phyloP scores from a whole-genome alignment of 257 asterid genomes.

The Pogostemon cablin region DNA sequence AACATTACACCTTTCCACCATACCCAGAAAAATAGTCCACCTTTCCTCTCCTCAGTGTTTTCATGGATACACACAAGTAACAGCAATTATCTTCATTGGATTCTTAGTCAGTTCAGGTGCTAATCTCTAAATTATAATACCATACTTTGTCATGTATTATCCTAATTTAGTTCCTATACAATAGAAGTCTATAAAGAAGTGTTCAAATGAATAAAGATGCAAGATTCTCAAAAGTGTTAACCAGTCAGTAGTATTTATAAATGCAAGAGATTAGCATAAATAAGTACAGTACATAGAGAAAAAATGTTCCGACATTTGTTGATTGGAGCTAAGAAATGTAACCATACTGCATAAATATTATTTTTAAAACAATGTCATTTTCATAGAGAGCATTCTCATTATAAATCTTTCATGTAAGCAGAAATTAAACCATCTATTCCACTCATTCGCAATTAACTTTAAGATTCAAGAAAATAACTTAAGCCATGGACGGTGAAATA shows the following conservation, averaged over 20 bases:
- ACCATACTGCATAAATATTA: conserved; percentile 4
- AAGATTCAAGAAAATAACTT: conserved; percentile 21
- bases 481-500: conserved; percentile 2
- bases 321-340: conserved; percentile 12
- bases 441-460: conserved; percentile 12
- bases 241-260: neutral
- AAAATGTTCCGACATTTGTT: neutral
- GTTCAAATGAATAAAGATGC: neutral
- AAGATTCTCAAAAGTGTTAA: neutral
- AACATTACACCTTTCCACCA: neutral
- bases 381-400: neutral
- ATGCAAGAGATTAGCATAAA: no score
- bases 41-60: conserved; percentile 7
- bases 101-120: conserved; percentile 5
- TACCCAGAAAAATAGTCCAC: neutral
- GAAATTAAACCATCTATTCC: conserved; percentile 11
- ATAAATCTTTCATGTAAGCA: neutral
- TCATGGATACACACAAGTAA: neutral
- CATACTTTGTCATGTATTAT: neutral
- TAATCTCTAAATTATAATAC: neutral
- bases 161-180: neutral
- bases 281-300: conserved; percentile 2
- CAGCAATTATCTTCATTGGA: neutral
- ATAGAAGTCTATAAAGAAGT: neutral
- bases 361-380: neutral